Percentiles rank a stretch among this genome's conserved stretches.
phyloP scores from a whole-genome alignment of 1,284 basidiomycete genomes.

The Retiboletus flavoniger region DNA sequence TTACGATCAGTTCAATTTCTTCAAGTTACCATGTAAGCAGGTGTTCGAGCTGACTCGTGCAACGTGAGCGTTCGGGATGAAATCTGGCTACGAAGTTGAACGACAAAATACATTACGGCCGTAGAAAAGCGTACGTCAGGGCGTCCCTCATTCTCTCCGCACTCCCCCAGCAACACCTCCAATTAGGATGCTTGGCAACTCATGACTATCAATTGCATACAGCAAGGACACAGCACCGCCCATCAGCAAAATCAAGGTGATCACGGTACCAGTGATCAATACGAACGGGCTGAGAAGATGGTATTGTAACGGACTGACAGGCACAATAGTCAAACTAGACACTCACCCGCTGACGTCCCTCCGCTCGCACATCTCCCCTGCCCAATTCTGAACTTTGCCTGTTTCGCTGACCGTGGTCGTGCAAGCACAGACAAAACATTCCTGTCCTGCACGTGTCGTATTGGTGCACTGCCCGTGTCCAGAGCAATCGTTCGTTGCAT shows the following conservation, averaged over 20 bases:
- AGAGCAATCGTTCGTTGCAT: constrained; percentile 64
- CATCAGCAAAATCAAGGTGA: constrained; percentile 62
- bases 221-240: constrained; percentile 68
- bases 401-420: constrained; percentile 46
- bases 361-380: constrained; percentile 69
- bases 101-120: constrained; percentile 3
- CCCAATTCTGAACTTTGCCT: constrained; percentile 65
- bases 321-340: constrained; percentile 1
- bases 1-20: background rate
- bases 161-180: constrained; percentile 51
- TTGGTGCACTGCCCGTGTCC: constrained; percentile 66
- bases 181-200: constrained; percentile 69
- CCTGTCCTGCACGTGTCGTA: constrained; percentile 58
- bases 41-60: background rate
- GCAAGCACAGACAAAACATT: constrained; percentile 75
- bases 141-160: constrained; percentile 46
- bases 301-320: constrained; percentile 6
- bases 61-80: background rate
- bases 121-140: background rate
- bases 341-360: constrained; percentile 76
- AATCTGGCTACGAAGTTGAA: background rate
- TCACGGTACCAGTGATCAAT: constrained; percentile 64
- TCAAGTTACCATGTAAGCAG: background rate
- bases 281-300: constrained; percentile 58
- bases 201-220: constrained; percentile 55